These are phyloP conservation scores for Smallanthus sonchifolius DNA, from an alignment of 129 eudicot genomes.

Conservation along the genomic window DNA sequence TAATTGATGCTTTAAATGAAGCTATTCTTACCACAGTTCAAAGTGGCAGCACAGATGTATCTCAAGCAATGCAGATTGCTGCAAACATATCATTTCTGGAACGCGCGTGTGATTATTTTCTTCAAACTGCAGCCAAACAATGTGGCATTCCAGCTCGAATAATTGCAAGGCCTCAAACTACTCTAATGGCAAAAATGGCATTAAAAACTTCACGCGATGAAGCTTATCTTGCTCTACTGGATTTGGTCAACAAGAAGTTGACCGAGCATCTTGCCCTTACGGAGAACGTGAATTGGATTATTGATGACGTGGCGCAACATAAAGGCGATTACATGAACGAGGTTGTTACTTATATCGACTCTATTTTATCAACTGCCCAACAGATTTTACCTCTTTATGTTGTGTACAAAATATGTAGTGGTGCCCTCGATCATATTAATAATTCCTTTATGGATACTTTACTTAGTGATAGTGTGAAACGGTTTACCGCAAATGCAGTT, in stretches of 20 bases:
- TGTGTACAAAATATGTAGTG: conserved; percentile 78
- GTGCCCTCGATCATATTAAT: conserved; percentile 84
- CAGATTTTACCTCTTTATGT: conserved; percentile 82
- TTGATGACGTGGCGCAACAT: conserved; percentile 58
- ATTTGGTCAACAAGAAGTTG: conserved; percentile 63
- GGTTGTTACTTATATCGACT: conserved; percentile 70
- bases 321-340: conserved; percentile 64
- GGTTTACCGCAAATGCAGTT: conserved; percentile 80
- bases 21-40: conserved; percentile 50
- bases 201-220: conserved; percentile 73
- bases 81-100: conserved; percentile 70
- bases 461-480: conserved; percentile 72
- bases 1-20: conserved; percentile 70
- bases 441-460: conserved; percentile 62
- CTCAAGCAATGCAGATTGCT: conserved; percentile 93
- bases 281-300: conserved; percentile 74
- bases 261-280: conserved; percentile 60
- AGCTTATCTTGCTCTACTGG: conserved; percentile 58
- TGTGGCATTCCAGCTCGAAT: conserved; percentile 75
- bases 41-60: conserved; percentile 46
- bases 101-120: conserved; percentile 81
- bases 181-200: conserved; percentile 60
- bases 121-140: conserved; percentile 73
- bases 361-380: conserved; percentile 77
- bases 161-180: conserved; percentile 56